Base-by-base conservation (phyloP, 306 rosid species). In the Cucumis cinereus region DNA sequence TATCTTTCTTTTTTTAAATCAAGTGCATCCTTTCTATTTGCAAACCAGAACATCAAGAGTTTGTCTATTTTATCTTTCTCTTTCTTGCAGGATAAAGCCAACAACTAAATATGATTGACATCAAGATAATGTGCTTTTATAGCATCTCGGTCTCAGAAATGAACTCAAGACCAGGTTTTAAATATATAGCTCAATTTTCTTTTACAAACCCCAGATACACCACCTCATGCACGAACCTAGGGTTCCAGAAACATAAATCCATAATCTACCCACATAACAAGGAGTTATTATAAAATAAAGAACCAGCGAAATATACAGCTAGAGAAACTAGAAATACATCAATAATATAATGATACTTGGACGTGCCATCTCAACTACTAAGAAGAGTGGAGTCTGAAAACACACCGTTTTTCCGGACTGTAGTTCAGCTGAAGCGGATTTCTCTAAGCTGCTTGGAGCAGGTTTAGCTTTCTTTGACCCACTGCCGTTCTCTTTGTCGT, bases 401-500 rank as follows among this genome's bases (percentile, higher is more conserved):
- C 92, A 74, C 69, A 94, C 99, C 16, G 81, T 79, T 81, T 83
- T 84, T 24, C 80, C 76, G 10, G 79, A 76, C 64, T 83, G 79
- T 28, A 82, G 77, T 79, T 84, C 88, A 20, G 80, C 81, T 7
- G 88, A 35, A 57, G 92, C 40, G 69, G 83, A 81, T 66, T 86
- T 87, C 14, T 71, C 60, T 41, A 63, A 61, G 73, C 17, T 52
- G 58, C 69, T 47, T 19, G 77, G 30, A 14, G 73, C 66, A 1
- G 88, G 75, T 52, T 80, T 83, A 43, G 89, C 79, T 68, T 83
- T 75, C 77, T 90, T 89, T 47, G 90, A 70, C 35, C 58, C 82
- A 75, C 59, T 66, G 71, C 76, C 90, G 77, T 79, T 88, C 17
- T 76, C 82, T 80, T 89, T 92, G 49, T 83, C 91, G 64, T 92